phyloP scores from a whole-genome alignment of 306 rosid species.

The Dalbergia cultrata region DNA sequence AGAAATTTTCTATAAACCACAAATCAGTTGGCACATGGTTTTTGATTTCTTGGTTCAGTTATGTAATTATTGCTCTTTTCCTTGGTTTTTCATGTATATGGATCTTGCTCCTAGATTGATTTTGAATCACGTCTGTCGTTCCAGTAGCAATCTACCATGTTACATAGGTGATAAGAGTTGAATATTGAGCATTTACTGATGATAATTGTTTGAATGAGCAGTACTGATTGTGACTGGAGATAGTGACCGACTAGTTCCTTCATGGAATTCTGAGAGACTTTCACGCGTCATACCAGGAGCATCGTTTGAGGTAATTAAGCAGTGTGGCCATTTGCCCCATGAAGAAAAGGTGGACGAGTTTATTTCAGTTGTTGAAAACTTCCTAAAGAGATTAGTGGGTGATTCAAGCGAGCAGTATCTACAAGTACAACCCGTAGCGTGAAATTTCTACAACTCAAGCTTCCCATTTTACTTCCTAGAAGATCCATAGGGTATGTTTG shows the following conservation, averaged over 20 bases:
- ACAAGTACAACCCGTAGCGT: conserved; percentile 36
- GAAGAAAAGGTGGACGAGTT: conserved; percentile 92
- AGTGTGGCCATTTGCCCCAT: conserved; percentile 91
- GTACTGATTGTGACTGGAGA: conserved; percentile 93
- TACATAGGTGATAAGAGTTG: conserved; percentile 34
- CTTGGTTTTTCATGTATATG: neutral
- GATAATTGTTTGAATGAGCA: conserved; percentile 53
- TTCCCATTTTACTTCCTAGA: conserved; percentile 18
- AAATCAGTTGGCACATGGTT: conserved; percentile 12
- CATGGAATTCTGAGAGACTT: conserved; percentile 93
- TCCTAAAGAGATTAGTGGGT: conserved; percentile 59
- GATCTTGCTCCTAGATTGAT: conserved; percentile 15
- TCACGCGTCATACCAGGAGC: conserved; percentile 84
- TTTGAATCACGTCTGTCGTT: conserved; percentile 30
- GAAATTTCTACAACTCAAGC: conserved; percentile 35
- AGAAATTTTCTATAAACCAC: neutral
- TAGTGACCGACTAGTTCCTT: conserved; percentile 77
- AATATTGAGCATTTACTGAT: conserved; percentile 22
- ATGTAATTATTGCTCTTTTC: conserved; percentile 20
- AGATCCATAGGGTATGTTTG: no score
- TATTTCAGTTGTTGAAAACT: conserved; percentile 73
- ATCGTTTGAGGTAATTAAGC: conserved; percentile 71
- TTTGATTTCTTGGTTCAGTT: conserved; percentile 34
- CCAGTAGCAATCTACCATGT: neutral
- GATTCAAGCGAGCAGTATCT: conserved; percentile 52